These are phyloP conservation scores for Mortierella sp. DNA, from an alignment of 371 early-diverging fungal genomes.

Conservation along the genomic window DNA sequence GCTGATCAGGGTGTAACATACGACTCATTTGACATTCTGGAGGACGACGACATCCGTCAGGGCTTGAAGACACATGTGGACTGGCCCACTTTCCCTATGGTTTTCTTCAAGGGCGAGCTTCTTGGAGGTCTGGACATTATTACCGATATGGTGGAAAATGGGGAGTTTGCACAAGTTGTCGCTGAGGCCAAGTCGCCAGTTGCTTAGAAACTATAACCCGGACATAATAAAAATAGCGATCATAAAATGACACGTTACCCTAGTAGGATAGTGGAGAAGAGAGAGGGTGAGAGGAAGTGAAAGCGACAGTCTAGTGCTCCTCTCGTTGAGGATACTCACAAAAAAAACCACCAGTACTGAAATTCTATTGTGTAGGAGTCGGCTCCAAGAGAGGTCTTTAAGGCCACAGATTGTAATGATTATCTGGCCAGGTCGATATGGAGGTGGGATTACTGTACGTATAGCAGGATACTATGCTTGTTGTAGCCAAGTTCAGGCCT, in stretches of 20 bases:
- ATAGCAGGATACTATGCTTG: too few relatives aligned
- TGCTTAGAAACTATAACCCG: conserved; percentile 2
- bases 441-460: too few relatives aligned
- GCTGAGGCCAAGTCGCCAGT: conserved; percentile 38
- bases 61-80: conserved; percentile 69
- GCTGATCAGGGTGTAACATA: conserved; percentile 79
- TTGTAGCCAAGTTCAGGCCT: too few relatives aligned
- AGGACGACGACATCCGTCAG: conserved; percentile 91
- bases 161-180: conserved; percentile 50
- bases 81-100: conserved; percentile 73
- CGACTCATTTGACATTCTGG: conserved; percentile 88
- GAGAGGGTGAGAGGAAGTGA: too few relatives aligned
- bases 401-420: too few relatives aligned
- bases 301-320: too few relatives aligned
- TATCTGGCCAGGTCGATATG: too few relatives aligned
- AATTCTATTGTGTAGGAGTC: too few relatives aligned
- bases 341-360: too few relatives aligned
- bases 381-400: too few relatives aligned
- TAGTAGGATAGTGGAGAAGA: too few relatives aligned
- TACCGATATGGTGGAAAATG: conserved; percentile 81
- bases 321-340: too few relatives aligned
- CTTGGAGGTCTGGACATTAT: conserved; percentile 96
- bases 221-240: background rate
- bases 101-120: conserved; percentile 94
- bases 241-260: background rate